Percentiles rank a stretch among this genome's conserved stretches.
Evolutionary conservation across 2,329 filamentous ascomycete species (phyloP).

Genomic region (Akanthomyces uredinophilus): DNA sequence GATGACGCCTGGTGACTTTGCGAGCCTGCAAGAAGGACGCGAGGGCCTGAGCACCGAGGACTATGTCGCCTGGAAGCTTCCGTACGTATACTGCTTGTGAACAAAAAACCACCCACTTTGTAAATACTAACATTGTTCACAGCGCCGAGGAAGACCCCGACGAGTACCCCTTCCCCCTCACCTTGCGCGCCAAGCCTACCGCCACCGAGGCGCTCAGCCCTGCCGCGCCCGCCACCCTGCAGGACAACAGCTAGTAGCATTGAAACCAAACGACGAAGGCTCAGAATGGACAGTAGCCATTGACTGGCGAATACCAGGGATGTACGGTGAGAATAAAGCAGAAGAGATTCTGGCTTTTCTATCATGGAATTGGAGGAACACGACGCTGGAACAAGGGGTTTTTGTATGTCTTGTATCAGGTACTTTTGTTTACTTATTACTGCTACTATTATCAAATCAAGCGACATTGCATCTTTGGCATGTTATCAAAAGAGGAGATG

Average conservation of each 20-base stretch:
- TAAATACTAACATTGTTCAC: constrained; percentile 3
- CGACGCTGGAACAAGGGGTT: not conserved
- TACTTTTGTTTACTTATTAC: not conserved
- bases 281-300: not conserved
- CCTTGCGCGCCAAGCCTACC: constrained; percentile 47
- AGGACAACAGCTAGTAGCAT: not conserved
- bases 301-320: not conserved
- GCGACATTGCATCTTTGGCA: constrained; percentile 6
- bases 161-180: constrained; percentile 58
- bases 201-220: constrained; percentile 1
- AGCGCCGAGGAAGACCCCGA: constrained; percentile 92
- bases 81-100: constrained; percentile 58
- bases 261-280: not conserved
- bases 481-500: not conserved
- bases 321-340: not conserved
- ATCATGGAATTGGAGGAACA: not conserved
- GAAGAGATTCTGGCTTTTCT: not conserved
- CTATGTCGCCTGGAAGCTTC: constrained; percentile 96
- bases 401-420: constrained; percentile 10
- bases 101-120: no score
- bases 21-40: constrained; percentile 86
- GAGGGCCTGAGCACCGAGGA: constrained; percentile 94
- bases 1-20: constrained; percentile 99
- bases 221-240: not conserved
- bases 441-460: constrained; percentile 2